Conservation (phyloP, 2,329 filamentous ascomycete genomes). For the Boeremia lycopersici region DNA sequence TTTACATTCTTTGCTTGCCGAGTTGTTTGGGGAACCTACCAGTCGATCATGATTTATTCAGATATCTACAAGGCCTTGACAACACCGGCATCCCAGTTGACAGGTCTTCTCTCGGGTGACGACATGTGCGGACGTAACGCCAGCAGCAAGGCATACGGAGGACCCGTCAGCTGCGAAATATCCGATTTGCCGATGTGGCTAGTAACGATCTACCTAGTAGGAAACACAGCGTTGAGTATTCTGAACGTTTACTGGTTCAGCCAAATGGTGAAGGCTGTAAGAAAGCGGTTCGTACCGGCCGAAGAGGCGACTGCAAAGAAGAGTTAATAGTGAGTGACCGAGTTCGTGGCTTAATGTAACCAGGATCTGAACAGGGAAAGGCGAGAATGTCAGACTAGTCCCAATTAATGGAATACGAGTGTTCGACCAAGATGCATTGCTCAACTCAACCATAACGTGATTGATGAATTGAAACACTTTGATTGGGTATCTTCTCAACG, state of each 20-base stretch:
- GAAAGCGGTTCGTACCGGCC: slow-evolving; percentile 70
- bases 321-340: not conserved
- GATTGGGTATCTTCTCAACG: slow-evolving; percentile 9
- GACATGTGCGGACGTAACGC: slow-evolving; percentile 57
- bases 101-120: slow-evolving; percentile 30
- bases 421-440: not conserved
- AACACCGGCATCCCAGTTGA: slow-evolving; percentile 20
- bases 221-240: slow-evolving; percentile 73
- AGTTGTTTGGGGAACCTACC: slow-evolving; percentile 77
- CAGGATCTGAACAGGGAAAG: no score
- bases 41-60: slow-evolving; percentile 66
- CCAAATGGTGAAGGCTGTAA: slow-evolving; percentile 83
- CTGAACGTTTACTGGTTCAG: slow-evolving; percentile 85
- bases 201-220: slow-evolving; percentile 68
- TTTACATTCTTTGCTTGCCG: slow-evolving; percentile 76
- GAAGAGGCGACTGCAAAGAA: slow-evolving; percentile 24
- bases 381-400: no score
- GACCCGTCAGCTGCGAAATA: slow-evolving; percentile 26
- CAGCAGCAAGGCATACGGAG: slow-evolving; percentile 27
- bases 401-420: no score
- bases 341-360: not conserved
- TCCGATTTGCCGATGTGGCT: slow-evolving; percentile 69
- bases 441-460: not conserved
- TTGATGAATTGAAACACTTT: not conserved
- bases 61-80: slow-evolving; percentile 65